Evolutionary conservation across 129 eudicot genomes (phyloP), one percentile per base, ranked within the genome.

Genomic region (Chrysanthemum lavandulifolium): DNA sequence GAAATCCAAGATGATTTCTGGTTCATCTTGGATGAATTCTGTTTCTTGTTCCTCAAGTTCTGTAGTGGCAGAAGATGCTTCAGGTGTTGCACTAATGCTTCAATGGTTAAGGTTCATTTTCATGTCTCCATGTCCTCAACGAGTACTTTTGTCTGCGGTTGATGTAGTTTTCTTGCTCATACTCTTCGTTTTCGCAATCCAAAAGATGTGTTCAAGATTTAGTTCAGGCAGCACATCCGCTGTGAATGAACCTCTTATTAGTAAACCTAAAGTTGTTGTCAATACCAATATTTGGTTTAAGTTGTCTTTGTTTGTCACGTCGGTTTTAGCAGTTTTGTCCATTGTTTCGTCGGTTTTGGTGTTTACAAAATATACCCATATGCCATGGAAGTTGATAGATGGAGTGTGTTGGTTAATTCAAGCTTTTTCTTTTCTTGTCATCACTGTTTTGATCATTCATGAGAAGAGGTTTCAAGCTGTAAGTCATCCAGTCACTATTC

Each of bases 61-160:
- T 10, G 76, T 45, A 10, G 23, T 85, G 36, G 60, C 85, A 13
- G 69, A 69, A n/a, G 68, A 74, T 14, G 56, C 73, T 10, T 77
- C 86, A 15, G 71, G 74, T 21, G 23, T 64, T 75, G 76, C 87
- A 61, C 3, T 74, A 47, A n/a, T 80, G 6, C 18, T 85, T 25
- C 84, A 81, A 78, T 88, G 97, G 97, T 73, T 71, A 29, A 76
- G 76, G 57, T 90, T 87, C 83, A 69, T 89, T 19, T 77, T 89
- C 68, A 77, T 93, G 31, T 79, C 95, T 43, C 97, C 98, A 61
- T 89, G 98, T 65, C 88, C 90, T 43, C 98, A 93, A 61, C 81
- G 98, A 57, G 74, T 64, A 29, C 72, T 93, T 47, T 58, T 85
- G 23, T 73, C 96, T 50, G 71, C 92, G 49, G n/a, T 93, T 61